Evolutionary conservation across 768 basidiomycete species (phyloP), one percentile per base, ranked within the genome.

Genomic region (Pleurotus platypus): DNA sequence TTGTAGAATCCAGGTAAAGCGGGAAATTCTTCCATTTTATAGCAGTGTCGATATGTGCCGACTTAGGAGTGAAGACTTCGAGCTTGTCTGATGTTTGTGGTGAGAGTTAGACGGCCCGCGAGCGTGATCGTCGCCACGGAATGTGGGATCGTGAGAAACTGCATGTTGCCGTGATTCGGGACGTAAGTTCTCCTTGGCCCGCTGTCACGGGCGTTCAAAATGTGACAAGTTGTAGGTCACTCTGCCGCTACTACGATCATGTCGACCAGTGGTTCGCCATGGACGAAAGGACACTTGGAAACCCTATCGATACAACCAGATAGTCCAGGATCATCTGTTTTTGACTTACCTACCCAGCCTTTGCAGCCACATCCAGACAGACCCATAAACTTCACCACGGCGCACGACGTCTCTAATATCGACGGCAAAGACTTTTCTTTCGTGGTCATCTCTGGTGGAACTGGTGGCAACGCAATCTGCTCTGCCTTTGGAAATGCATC

Each of bases 401-500:
- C n/a, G 12, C 13, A 13, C 6, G 54, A 49, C 9, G 24, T 15
- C 45, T 30, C 27, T 16, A 7, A 12, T n/a, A 24, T 30, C 35
- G 53, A 54, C 55, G 18, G 8, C 20, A 16, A 24, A 53, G 58
- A 51, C n/a, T 54, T 56, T n/a, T 82, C 85, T 1, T 89, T 81
- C 67, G 69, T 94, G 5, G 81, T 97, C 49, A 82, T 98, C 55
- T 94, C 92, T 49, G 94, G 94, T 0, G 94, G 94, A n/a, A 94
- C 94, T 35, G 94, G 94, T 42, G 92, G 93, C 49, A 98, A 98
- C 67, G 81, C 90, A 18, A 89, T 98, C 61, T 94, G 92, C 62
- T 76, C 89, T 40, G 92, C 93, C 2, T 97, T 98, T 66, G 80
- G 78, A 2, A 71, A 78, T 15, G 86, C 90, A 20, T 87, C 84